These are phyloP conservation scores for Eremothecium sinecaudum DNA, from an alignment of 1,139 yeast genomes.

Conservation along the genomic window DNA sequence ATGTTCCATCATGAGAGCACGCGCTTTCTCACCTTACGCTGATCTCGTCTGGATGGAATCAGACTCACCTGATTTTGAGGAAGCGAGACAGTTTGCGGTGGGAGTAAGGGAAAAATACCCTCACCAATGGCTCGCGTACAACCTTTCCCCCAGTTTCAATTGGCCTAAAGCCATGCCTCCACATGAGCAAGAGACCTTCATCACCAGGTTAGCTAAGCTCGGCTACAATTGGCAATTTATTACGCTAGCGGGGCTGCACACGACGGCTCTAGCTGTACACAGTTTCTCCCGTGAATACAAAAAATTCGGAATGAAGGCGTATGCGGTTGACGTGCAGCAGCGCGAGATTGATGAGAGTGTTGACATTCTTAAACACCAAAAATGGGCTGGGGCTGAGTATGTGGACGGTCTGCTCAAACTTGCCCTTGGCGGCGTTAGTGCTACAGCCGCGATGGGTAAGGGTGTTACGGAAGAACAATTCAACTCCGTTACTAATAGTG, in stretches of 20 bases:
- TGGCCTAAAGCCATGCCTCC: conserved; percentile 93
- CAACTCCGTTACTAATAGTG: conserved; percentile 32
- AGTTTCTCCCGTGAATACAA: conserved; percentile 73
- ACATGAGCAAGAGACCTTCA: conserved; percentile 83
- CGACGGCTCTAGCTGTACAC: conserved; percentile 88
- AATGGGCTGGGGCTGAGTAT: conserved; percentile 99
- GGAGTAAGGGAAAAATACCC: conserved; percentile 81
- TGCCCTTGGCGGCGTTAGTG: conserved; percentile 90
- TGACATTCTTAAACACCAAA: conserved; percentile 95
- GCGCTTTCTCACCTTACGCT: conserved; percentile 90
- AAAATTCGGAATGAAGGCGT: conserved; percentile 88
- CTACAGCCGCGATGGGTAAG: conserved; percentile 97
- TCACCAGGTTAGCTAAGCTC: conserved; percentile 73
- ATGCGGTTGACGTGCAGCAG: conserved; percentile 78
- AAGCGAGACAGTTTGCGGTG: conserved; percentile 89
- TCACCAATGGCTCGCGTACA: conserved; percentile 91
- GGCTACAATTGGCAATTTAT: conserved; percentile 98
- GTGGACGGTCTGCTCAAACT: conserved; percentile 83
- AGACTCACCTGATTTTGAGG: conserved; percentile 85
- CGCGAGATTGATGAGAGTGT: conserved; percentile 84
- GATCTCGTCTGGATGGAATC: conserved; percentile 99
- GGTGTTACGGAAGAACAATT: conserved; percentile 98
- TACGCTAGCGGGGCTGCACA: conserved; percentile 94
- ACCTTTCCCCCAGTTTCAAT: conserved; percentile 94
- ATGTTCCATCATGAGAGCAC: conserved; percentile 95